These are phyloP conservation scores for Hymenoscyphus infarciens DNA, from an alignment of 2,329 filamentous ascomycete genomes.

Conservation along the genomic window DNA sequence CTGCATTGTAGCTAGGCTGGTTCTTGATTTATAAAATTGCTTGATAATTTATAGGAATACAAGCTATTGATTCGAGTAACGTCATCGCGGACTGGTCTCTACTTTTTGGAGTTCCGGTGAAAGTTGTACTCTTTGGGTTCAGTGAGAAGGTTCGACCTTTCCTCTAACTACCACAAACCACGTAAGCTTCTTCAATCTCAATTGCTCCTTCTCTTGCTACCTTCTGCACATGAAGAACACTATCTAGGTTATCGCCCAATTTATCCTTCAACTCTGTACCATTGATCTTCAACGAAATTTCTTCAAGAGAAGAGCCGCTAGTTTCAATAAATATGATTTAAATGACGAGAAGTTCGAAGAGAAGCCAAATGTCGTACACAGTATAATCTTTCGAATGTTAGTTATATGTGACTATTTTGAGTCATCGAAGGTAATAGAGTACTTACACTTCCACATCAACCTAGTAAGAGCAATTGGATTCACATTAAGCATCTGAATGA, in stretches of 20 bases:
- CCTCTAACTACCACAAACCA: too few species aligned
- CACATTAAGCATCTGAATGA: conserved; percentile 32
- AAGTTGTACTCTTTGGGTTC: too few species aligned
- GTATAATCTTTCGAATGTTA: conserved; percentile 16
- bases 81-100: too few species aligned
- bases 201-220: not conserved
- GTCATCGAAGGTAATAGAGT: not conserved
- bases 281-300: conserved; percentile 41
- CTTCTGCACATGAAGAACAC: not conserved
- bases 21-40: too few species aligned
- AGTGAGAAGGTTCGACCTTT: too few species aligned
- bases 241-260: conserved; percentile 15
- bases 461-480: conserved; percentile 39
- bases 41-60: too few species aligned
- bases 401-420: not conserved
- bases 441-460: conserved; percentile 35
- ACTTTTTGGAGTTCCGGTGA: too few species aligned
- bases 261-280: conserved; percentile 35
- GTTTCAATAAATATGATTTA: conserved; percentile 38
- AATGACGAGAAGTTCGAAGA: conserved; percentile 21
- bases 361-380: conserved; percentile 37
- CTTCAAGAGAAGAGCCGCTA: conserved; percentile 39
- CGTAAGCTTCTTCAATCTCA: not conserved
- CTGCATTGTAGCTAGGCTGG: too few species aligned
- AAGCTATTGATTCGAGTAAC: too few species aligned